A percentile compares a stretch with the other conserved stretches of the same genome.
Conservation (phyloP, 495 filamentous ascomycete genomes). For the Endocarpon pusillum region DNA sequence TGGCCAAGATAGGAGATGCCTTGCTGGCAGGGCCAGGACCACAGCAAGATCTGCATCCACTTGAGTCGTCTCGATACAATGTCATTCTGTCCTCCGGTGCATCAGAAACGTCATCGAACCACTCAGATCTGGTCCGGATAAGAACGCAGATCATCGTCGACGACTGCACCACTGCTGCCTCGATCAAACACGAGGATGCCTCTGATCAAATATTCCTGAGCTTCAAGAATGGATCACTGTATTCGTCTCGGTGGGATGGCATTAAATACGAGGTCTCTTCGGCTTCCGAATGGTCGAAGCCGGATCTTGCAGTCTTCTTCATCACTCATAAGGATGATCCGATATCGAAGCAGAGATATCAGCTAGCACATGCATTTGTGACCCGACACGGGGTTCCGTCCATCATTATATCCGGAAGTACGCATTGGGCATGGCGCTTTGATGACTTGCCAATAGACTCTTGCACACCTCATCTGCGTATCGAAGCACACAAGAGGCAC, state of each 20-base stretch:
- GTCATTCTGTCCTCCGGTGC: slow-evolving; percentile 62
- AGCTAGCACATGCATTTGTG: slow-evolving; percentile 43
- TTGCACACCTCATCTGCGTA: slow-evolving; percentile 45
- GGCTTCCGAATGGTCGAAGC: slow-evolving; percentile 40
- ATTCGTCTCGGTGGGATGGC: slow-evolving; percentile 29
- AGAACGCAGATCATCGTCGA: slow-evolving; percentile 61
- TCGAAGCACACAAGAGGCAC: slow-evolving; percentile 41
- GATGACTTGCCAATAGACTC: slow-evolving; percentile 31
- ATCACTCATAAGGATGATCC: slow-evolving; percentile 37
- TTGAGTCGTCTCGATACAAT: slow-evolving; percentile 47
- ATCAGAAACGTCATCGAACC: slow-evolving; percentile 30
- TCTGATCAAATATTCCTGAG: slow-evolving; percentile 34
- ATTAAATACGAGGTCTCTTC: slow-evolving; percentile 29
- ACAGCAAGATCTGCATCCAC: slow-evolving; percentile 24
- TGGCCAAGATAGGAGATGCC: slow-evolving; percentile 59
- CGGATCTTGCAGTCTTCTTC: slow-evolving; percentile 57
- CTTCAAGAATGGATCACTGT: slow-evolving; percentile 37
- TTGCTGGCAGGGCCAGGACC: slow-evolving; percentile 32
- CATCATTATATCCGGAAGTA: slow-evolving; percentile 49
- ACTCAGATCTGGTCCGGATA: slow-evolving; percentile 58
- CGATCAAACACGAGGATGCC: slow-evolving; percentile 22
- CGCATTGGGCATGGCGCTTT: slow-evolving; percentile 26
- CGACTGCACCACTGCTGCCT: slow-evolving; percentile 42
- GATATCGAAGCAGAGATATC: slow-evolving; percentile 29
- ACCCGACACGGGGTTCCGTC: slow-evolving; percentile 45